Conservation (phyloP, 208 protist species). For the Leishmania lainsoni region DNA sequence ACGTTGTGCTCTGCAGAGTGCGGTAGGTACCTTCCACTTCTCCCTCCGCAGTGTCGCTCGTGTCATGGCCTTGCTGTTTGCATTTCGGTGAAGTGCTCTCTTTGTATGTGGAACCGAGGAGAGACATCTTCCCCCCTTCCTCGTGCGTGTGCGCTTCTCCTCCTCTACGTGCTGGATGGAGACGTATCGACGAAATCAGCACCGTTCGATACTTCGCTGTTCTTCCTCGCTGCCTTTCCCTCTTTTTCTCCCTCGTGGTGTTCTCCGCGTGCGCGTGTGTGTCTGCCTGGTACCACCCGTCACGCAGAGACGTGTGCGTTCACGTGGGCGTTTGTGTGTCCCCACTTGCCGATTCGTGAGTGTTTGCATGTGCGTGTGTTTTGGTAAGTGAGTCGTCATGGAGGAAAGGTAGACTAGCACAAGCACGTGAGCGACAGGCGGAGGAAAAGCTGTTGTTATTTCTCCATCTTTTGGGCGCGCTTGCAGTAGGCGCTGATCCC, state of each 20-base stretch:
- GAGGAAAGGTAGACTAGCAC: background rate
- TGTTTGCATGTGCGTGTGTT: background rate
- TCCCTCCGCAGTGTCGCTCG: too few relatives aligned
- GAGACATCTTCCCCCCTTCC: background rate
- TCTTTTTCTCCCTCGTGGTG: background rate
- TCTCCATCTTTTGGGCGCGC: background rate
- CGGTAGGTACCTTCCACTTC: too few relatives aligned
- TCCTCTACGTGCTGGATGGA: background rate
- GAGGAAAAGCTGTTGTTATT: too few relatives aligned
- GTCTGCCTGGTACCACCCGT: too few relatives aligned
- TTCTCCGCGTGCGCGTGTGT: background rate
- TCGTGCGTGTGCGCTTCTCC: background rate
- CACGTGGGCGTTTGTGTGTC: too few relatives aligned
- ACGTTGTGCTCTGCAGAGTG: background rate
- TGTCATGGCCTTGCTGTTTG: background rate
- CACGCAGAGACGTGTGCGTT: too few relatives aligned
- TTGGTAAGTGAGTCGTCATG: background rate
- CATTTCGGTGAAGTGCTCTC: background rate
- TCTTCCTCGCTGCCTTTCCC: background rate
- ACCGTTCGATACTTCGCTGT: background rate
- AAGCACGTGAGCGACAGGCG: too few relatives aligned
- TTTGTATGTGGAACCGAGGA: background rate
- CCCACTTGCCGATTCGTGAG: too few relatives aligned
- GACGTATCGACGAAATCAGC: background rate
- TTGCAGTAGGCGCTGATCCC: too few relatives aligned